Percentiles rank a stretch among this genome's conserved stretches.
Evolutionary conservation across 164 flowering plant genomes (phyloP).

Genomic region (Macadamia integrifolia): DNA sequence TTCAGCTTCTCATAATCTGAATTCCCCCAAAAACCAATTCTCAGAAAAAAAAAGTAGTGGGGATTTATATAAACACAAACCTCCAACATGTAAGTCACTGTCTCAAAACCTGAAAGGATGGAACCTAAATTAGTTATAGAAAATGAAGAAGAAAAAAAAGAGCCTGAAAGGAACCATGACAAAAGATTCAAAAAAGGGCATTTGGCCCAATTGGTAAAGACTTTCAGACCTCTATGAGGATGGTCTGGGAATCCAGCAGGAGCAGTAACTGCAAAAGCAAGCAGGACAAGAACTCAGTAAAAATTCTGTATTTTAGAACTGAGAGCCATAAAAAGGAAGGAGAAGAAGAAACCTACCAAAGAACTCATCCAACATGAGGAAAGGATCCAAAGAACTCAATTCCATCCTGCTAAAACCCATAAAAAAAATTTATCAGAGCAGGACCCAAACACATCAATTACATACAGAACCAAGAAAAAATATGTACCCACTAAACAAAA

Average conservation of each 20-base stretch:
- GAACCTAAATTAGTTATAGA: background rate
- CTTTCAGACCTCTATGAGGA: constrained; percentile 76
- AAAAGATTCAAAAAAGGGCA: no score
- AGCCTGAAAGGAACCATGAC: no score
- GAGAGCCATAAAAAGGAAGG: background rate
- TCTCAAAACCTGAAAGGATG: constrained; percentile 63
- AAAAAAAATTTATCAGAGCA: constrained; percentile 8
- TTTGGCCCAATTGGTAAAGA: no score
- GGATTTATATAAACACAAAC: constrained; percentile 18
- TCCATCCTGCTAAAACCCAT: constrained; percentile 38
- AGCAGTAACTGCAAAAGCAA: constrained; percentile 54
- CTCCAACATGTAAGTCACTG: constrained; percentile 84
- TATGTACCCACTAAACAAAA: background rate
- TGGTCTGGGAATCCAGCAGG: constrained; percentile 97
- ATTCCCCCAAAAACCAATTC: background rate
- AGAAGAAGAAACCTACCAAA: constrained; percentile 33
- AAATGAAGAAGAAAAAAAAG: background rate
- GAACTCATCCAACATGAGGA: constrained; percentile 79
- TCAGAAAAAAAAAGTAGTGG: background rate
- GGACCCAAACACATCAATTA: constrained; percentile 1
- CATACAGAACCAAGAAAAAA: background rate
- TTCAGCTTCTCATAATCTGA: background rate
- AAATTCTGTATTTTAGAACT: background rate
- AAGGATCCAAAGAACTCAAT: constrained; percentile 73
- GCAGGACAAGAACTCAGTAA: background rate